Percentiles rank a stretch among this genome's conserved stretches.
Conservation (phyloP, 2,329 filamentous ascomycete genomes). For the Colletotrichum gloeosporioides region DNA sequence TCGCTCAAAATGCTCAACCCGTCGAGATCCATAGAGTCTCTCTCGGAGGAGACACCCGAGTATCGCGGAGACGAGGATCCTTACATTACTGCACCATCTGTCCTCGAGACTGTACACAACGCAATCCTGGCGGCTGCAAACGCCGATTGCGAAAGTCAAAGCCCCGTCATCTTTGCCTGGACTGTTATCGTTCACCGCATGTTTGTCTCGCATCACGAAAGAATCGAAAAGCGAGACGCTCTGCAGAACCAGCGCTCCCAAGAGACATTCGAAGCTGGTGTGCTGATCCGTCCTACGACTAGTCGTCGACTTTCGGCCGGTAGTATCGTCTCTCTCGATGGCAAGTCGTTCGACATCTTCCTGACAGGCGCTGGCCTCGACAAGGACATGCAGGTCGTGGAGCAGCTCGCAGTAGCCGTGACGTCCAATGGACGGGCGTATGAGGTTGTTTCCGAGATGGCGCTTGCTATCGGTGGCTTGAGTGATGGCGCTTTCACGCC, state of each 20-base stretch:
- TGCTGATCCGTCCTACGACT: slow-evolving; percentile 41
- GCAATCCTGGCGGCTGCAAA: slow-evolving; percentile 68
- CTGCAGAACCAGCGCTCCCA: slow-evolving; percentile 64
- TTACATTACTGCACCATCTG: slow-evolving; percentile 73
- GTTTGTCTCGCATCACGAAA: slow-evolving; percentile 65
- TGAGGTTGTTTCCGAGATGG: slow-evolving; percentile 58
- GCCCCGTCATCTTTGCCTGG: slow-evolving; percentile 83
- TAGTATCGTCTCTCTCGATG: slow-evolving; percentile 67
- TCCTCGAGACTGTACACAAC: slow-evolving; percentile 75
- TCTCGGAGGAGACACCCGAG: slow-evolving; percentile 39
- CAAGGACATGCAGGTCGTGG: slow-evolving; percentile 57
- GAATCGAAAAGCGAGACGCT: slow-evolving; percentile 65
- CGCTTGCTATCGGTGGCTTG: slow-evolving; percentile 49
- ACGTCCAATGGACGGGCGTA: slow-evolving; percentile 59
- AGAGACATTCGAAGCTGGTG: slow-evolving; percentile 59
- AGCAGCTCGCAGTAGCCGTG: slow-evolving; percentile 53
- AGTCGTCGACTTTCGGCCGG: slow-evolving; percentile 64
- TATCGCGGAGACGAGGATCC: slow-evolving; percentile 40
- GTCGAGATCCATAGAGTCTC: slow-evolving; percentile 59
- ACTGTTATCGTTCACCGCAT: slow-evolving; percentile 75
- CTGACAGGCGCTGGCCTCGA: slow-evolving; percentile 54
- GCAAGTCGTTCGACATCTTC: slow-evolving; percentile 64
- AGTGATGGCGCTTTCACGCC: slow-evolving; percentile 53
- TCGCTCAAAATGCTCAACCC: slow-evolving; percentile 77
- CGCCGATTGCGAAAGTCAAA: slow-evolving; percentile 64